Evolutionary conservation across 2,329 filamentous ascomycete genomes (phyloP).

Genomic region (Talaromyces sp.): DNA sequence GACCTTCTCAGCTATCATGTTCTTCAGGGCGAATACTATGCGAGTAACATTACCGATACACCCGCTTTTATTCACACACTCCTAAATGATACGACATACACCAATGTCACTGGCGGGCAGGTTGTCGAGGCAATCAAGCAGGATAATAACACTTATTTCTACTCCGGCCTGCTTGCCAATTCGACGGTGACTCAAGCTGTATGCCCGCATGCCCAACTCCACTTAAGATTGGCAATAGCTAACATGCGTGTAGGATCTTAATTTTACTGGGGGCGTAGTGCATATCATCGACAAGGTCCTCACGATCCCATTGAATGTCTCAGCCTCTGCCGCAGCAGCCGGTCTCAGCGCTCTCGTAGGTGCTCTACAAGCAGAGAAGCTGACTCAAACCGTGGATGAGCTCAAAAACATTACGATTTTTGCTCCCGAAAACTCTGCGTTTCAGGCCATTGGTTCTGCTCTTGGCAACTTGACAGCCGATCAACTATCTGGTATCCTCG

Average conservation of each 20-base stretch:
- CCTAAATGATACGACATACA: slow-evolving; percentile 8
- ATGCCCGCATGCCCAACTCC: background rate
- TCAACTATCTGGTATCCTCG: slow-evolving; percentile 5
- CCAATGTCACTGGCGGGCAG: slow-evolving; percentile 13
- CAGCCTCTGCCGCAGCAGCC: slow-evolving; percentile 4
- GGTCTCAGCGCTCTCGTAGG: slow-evolving; percentile 4
- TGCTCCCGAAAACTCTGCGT: slow-evolving; percentile 9
- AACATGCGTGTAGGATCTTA: slow-evolving; percentile 6
- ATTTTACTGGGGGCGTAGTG: slow-evolving; percentile 13
- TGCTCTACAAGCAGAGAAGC: slow-evolving; percentile 2
- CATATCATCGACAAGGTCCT: slow-evolving; percentile 16
- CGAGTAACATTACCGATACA: background rate
- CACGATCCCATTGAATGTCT: slow-evolving; percentile 7
- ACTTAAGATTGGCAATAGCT: background rate
- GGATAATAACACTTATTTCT: slow-evolving; percentile 9
- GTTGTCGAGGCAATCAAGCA: slow-evolving; percentile 13
- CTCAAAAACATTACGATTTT: slow-evolving; percentile 7
- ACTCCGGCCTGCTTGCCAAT: slow-evolving; percentile 9
- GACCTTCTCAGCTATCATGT: slow-evolving; percentile 14
- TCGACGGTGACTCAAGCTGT: slow-evolving; percentile 9
- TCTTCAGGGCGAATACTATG: slow-evolving; percentile 11
- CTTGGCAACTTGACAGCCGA: slow-evolving; percentile 9
- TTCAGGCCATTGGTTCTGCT: slow-evolving; percentile 12
- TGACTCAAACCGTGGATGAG: background rate
- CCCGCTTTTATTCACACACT: slow-evolving; percentile 5